Base-by-base conservation (phyloP, 2,329 filamentous ascomycete genomes). In the Pseudocercospora eumusae region DNA sequence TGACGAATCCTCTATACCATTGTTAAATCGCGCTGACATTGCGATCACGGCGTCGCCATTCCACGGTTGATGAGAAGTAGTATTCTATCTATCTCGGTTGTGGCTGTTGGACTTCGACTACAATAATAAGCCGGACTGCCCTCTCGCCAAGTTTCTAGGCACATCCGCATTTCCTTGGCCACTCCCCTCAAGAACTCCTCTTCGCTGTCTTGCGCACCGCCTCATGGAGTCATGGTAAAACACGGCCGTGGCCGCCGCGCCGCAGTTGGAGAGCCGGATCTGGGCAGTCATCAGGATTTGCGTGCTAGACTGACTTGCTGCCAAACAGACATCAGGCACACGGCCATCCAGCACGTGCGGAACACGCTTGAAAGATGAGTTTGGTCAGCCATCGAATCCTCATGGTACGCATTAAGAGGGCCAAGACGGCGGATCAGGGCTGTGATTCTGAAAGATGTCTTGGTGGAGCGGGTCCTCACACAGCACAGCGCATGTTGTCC, bases 241-340 rank as follows among this genome's bases (percentile, higher is more conserved):
- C 40, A 44, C 40, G 40, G 47, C 20, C 52, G 20, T 31, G 52
- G 42, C 56, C 55, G 62, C 62, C 62, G 56, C 60, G 62, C 62
- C 62, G 62, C 62, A 64, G 28, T 59, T 64, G 62, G 62, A 64
- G 59, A 64, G 59, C 62, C 62, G 62, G 42, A 56, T 52, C 62
- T 62, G 60, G 62, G 62, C 62, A 59, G 44, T 47, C 44, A 47
- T 23, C 20, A 47, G 44, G 23, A 47, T 25, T 40, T 47, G 11
- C 42, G 21, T 44, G n/a, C 42, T 45, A 45, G n/a, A 45, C 20
- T 13, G 44, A 23, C 44, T 47, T 47, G 44, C 44, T 47, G 44
- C 9, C 44, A 25, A 47, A 47, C 23, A 21, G 21, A 23, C 21
- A 52, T 52, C 23, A 18, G 9, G 47, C 10, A 28, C 25, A 52